phyloP scores from a whole-genome alignment of 2,329 filamentous ascomycete genomes.

The Fusarium sp. region DNA sequence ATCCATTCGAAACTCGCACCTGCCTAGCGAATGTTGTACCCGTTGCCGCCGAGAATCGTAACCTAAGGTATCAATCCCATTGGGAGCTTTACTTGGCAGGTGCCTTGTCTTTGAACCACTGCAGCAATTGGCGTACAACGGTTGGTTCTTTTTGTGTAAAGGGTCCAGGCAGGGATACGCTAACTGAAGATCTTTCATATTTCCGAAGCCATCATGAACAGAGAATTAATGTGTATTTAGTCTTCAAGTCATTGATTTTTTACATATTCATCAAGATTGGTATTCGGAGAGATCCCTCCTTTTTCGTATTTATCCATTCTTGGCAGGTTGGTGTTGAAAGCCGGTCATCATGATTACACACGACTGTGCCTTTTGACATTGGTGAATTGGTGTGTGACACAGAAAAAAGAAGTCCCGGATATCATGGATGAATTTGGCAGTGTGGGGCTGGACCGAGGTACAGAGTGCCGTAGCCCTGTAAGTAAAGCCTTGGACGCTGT shows the following conservation, averaged over 20 bases:
- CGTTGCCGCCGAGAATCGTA: constrained; percentile 22
- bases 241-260: background rate
- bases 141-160: constrained; percentile 10
- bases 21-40: constrained; percentile 31
- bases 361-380: constrained; percentile 21
- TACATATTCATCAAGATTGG: background rate
- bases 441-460: constrained; percentile 29
- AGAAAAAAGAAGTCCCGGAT: constrained; percentile 12
- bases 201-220: constrained; percentile 25
- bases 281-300: background rate
- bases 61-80: constrained; percentile 24
- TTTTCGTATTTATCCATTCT: background rate
- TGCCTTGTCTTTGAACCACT: constrained; percentile 10
- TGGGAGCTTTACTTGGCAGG: constrained; percentile 19
- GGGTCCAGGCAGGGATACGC: background rate
- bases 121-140: background rate
- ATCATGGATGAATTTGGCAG: constrained; percentile 31
- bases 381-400: constrained; percentile 25
- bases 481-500: too few relatives aligned
- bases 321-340: background rate
- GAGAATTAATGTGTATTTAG: background rate
- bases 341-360: constrained; percentile 30
- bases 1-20: constrained; percentile 36
- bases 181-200: background rate
- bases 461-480: constrained; percentile 1